Evolutionary conservation across 129 eudicot species (phyloP), one percentile per base, ranked within the genome.

Genomic region (Dittrichia graveolens): DNA sequence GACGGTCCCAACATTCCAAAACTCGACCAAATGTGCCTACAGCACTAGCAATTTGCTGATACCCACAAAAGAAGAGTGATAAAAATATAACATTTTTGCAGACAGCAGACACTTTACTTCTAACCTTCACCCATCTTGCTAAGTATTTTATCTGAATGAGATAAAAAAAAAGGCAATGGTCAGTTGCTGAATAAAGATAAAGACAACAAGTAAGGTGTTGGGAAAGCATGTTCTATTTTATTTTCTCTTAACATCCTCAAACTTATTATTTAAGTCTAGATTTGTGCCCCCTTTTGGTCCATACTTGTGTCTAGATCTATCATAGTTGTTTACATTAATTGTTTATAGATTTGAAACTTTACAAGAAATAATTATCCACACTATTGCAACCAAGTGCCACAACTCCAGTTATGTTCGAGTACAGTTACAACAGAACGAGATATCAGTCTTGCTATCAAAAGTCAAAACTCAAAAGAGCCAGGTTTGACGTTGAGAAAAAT

Each of bases 61-160:
- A 87, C 84, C 82, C 81, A 89, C 85, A 85, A 80, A 85, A 85
- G 84, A 80, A 84, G 83, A 86, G 77, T 81, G 87, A 86, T 76
- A 79, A 83, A 86, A 87, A 84, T 76, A 64, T 82, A 92, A 84
- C 80, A 85, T 83, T 83, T 24, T 86, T 84, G 86, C 80, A 89
- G 80, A 83, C 86, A 82, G 80, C 95, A 67, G 79, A 79, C 89
- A 83, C 84, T 83, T 82, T 85, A 83, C 95, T 65, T 92, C 96
- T 88, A 87, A 93, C 98, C 98, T 93, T 93, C 98, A 82, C 98
- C 98, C 95, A 93, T 93, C 82, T 89, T 87, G 96, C 95, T 82
- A 75, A 84, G 96, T 69, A 93, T 87, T 75, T 93, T 93, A 87
- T 93, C 98, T 93, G 92, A 56, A 63, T 6, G 46, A 35, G 56